phyloP scores from a whole-genome alignment of 202 grass and related monocot genomes.

The Zizania palustris region DNA sequence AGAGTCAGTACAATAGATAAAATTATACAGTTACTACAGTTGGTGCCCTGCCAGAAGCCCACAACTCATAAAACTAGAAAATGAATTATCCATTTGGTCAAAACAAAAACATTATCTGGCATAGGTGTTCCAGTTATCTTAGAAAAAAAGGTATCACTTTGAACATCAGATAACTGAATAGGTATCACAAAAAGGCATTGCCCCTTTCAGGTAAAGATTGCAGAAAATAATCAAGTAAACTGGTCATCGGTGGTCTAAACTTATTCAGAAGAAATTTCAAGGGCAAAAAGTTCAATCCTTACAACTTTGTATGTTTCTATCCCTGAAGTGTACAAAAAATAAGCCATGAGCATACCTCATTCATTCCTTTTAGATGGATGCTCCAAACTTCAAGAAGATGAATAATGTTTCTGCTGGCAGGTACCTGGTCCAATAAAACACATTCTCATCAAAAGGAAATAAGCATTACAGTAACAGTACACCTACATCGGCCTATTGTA shows the following conservation, averaged over 20 bases:
- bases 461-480: not conserved
- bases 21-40: slow-evolving; percentile 28
- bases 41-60: not conserved
- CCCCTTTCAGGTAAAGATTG: slow-evolving; percentile 15
- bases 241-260: slow-evolving; percentile 17
- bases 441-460: slow-evolving; percentile 20
- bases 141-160: not conserved
- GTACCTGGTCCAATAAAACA: slow-evolving; percentile 61
- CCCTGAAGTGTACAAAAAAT: slow-evolving; percentile 15
- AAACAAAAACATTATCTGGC: not conserved
- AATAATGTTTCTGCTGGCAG: slow-evolving; percentile 56
- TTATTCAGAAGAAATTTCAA: not conserved
- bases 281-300: slow-evolving; percentile 7
- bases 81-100: slow-evolving; percentile 21
- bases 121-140: slow-evolving; percentile 9
- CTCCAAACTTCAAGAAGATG: slow-evolving; percentile 64
- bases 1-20: slow-evolving; percentile 11
- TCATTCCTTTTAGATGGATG: slow-evolving; percentile 54
- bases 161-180: slow-evolving; percentile 7
- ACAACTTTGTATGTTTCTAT: not conserved
- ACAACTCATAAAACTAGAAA: not conserved
- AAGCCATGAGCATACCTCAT: slow-evolving; percentile 56
- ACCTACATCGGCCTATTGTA: not conserved
- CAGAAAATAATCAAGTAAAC: slow-evolving; percentile 6
- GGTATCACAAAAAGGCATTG: not conserved